Evolutionary conservation across 75 land plant genomes (phyloP).

Genomic region (Adiantum capillusveneris): DNA sequence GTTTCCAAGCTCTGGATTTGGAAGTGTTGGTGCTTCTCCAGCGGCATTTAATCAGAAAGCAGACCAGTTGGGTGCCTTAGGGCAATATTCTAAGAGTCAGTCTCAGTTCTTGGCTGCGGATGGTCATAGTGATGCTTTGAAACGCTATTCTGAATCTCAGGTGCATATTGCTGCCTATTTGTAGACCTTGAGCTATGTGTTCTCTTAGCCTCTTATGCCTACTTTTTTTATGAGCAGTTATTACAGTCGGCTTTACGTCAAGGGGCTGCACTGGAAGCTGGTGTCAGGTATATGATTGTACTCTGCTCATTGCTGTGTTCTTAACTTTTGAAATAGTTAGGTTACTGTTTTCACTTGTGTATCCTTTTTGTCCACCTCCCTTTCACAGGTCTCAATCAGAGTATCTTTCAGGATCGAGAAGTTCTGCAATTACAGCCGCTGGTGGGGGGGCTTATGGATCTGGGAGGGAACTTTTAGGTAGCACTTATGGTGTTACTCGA

Average conservation of each 20-base stretch:
- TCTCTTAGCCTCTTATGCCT: slow-evolving; percentile 11
- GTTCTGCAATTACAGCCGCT: slow-evolving; percentile 33
- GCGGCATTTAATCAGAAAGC: slow-evolving; percentile 53
- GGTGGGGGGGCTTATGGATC: slow-evolving; percentile 36
- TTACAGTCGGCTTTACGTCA: slow-evolving; percentile 46
- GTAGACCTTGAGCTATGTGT: neutral
- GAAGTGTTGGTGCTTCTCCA: slow-evolving; percentile 32
- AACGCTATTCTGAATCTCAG: slow-evolving; percentile 52
- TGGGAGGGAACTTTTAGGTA: slow-evolving; percentile 32
- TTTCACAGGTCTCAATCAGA: slow-evolving; percentile 71
- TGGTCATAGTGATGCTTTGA: slow-evolving; percentile 42
- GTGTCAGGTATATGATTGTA: slow-evolving; percentile 32
- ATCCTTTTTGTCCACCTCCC: too few relatives aligned
- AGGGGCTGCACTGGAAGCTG: slow-evolving; percentile 44
- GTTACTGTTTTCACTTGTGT: too few relatives aligned
- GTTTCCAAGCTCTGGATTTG: slow-evolving; percentile 30
- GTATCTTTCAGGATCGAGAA: slow-evolving; percentile 62
- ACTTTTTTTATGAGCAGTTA: slow-evolving; percentile 68
- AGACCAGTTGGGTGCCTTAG: slow-evolving; percentile 43
- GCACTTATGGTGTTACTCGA: slow-evolving; percentile 50
- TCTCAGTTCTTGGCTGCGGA: slow-evolving; percentile 55
- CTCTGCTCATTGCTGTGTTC: neutral
- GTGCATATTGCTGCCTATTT: neutral
- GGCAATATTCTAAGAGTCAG: slow-evolving; percentile 52
- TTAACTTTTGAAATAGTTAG: too few relatives aligned